Percentiles rank a stretch among this genome's conserved stretches.
phyloP scores from a whole-genome alignment of 2,329 filamentous ascomycete genomes.

The Davidsoniella eucalypti region DNA sequence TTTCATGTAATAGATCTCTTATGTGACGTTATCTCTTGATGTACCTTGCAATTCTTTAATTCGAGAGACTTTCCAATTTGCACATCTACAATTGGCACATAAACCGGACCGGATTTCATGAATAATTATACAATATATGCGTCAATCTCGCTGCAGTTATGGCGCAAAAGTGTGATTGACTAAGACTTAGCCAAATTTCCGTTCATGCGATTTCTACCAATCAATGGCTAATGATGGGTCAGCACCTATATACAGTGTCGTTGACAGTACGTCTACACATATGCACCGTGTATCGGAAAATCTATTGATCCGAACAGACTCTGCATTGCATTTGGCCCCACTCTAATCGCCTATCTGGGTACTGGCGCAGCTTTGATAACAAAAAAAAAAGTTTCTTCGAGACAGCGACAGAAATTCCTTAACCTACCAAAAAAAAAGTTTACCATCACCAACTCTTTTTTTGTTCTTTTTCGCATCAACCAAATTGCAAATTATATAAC shows the following conservation, averaged over 20 bases:
- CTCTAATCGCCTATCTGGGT: constrained; percentile 11
- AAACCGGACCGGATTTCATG: too few species aligned
- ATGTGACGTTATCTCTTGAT: background rate
- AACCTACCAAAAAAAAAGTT: background rate
- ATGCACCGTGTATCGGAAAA: background rate
- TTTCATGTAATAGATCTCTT: background rate
- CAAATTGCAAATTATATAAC: too few species aligned
- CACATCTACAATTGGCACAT: too few species aligned
- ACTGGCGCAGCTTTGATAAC: constrained; percentile 12
- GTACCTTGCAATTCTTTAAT: background rate
- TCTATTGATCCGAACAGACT: constrained; percentile 1
- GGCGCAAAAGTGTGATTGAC: too few species aligned
- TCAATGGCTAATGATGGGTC: constrained; percentile 1
- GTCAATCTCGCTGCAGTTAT: too few species aligned
- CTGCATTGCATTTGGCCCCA: constrained; percentile 10
- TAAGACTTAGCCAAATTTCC: too few species aligned
- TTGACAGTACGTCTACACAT: background rate
- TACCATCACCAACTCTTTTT: background rate
- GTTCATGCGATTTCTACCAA: background rate
- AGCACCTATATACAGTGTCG: background rate
- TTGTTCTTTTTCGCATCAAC: background rate
- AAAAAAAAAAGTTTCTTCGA: constrained; percentile 13
- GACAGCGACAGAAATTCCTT: background rate
- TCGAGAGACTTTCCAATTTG: too few species aligned
- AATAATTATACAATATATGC: too few species aligned